Percentiles rank a stretch among this genome's conserved stretches.
Evolutionary conservation across 2,329 filamentous ascomycete species (phyloP).

Genomic region (Colletotrichum sp.): DNA sequence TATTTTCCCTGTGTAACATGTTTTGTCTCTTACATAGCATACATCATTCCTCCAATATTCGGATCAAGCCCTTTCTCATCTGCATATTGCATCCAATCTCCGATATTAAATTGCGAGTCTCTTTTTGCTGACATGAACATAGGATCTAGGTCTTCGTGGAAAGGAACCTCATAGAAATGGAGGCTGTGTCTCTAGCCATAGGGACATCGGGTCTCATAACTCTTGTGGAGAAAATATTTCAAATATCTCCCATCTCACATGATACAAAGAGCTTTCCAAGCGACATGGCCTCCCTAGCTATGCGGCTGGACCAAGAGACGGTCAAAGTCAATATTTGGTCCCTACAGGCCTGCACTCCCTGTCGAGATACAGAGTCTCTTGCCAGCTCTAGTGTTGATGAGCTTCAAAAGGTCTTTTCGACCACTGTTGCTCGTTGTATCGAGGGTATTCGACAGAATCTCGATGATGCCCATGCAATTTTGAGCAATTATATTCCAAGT

Average conservation of each 20-base stretch:
- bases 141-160: not conserved
- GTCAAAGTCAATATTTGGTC: not conserved
- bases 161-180: not conserved
- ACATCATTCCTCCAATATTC: no score
- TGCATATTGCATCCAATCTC: no score
- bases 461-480: not conserved
- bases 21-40: no score
- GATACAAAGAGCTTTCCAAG: not conserved
- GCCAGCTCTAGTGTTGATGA: not conserved
- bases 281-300: not conserved
- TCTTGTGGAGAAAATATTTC: not conserved
- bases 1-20: no score
- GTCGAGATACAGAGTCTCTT: not conserved
- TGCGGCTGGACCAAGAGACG: not conserved
- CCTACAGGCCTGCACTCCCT: not conserved
- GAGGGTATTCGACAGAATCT: not conserved
- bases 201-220: not conserved
- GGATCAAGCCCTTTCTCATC: no score
- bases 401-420: not conserved
- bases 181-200: not conserved
- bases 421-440: not conserved
- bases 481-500: not conserved
- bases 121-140: not conserved
- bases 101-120: not conserved
- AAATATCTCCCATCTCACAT: not conserved